Conservation (phyloP, 345 rosid species). For the Carallia brachiata region DNA sequence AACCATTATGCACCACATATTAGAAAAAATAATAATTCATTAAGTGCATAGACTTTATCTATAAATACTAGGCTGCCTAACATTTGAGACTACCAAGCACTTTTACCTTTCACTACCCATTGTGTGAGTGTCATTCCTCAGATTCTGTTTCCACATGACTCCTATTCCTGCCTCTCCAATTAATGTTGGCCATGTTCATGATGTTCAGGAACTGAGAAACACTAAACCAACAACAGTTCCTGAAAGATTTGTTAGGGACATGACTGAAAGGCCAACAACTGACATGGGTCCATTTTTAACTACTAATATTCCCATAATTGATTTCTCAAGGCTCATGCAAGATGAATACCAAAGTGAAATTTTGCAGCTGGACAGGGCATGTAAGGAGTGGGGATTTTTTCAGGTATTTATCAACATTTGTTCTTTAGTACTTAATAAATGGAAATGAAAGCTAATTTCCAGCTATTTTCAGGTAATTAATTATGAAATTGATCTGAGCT, state of each 20-base stretch:
- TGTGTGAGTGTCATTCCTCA: background rate
- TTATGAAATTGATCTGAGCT: conserved; percentile 62
- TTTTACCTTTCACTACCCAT: background rate
- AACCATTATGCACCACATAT: conserved; percentile 1
- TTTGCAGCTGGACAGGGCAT: conserved; percentile 56
- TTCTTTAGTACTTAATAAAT: background rate
- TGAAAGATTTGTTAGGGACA: conserved; percentile 66
- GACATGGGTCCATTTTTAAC: conserved; percentile 25
- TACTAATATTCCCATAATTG: conserved; percentile 58
- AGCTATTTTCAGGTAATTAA: conserved; percentile 56
- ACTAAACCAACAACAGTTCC: conserved; percentile 61
- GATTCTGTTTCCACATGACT: conserved; percentile 46
- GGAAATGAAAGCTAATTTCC: conserved; percentile 1
- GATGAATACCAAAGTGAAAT: conserved; percentile 41
- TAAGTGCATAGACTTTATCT: conserved; percentile 10
- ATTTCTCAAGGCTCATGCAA: conserved; percentile 54
- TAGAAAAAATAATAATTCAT: background rate
- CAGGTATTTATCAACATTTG: conserved; percentile 44
- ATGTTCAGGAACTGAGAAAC: conserved; percentile 84
- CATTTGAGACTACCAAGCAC: conserved; percentile 12
- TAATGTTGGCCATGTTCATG: conserved; percentile 77
- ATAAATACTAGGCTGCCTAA: conserved; percentile 29
- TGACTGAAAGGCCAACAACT: conserved; percentile 50
- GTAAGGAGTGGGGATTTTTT: conserved; percentile 93
- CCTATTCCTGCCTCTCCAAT: conserved; percentile 51